Evolutionary conservation across 2,329 filamentous ascomycete genomes (phyloP), one percentile per base, ranked within the genome.

Genomic region (Apiospora hydei): DNA sequence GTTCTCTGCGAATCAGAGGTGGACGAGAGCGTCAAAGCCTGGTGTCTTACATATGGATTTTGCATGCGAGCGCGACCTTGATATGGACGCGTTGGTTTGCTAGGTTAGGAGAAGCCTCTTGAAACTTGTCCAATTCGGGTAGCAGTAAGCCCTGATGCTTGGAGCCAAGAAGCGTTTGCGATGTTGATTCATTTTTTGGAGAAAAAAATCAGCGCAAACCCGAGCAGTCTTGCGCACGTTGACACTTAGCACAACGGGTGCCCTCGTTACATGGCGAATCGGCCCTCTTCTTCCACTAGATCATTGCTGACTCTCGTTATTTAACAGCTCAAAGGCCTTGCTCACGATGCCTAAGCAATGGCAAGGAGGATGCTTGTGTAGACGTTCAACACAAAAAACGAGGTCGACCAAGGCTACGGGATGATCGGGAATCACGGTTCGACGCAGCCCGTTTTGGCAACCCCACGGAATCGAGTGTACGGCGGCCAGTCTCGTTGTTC

Each of bases 301-400:
- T 85, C 77, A 86, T 81, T 61, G 61, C 73, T 61, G 70, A 72
- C 41, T 72, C 67, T 75, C 78, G 4, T 68, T 34, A 11, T 41
- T 30, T 14, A 2, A 26, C 79, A 92, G 91, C 93, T 69, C 92
- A 94, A 81, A 88, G 94, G 71, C 94, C 94, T 41, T 96, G 94
- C 79, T 91, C 92, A 41, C 89, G 94, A 79, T 96, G 94, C 80
- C 84, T 93, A 46, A 90, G 90, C 77, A 94, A 94, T 78, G 92
- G 93, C 73, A 96, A 96, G 78, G 87, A 96, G 85, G 93, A 95
- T 72, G 88, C 91, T 10, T 96, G 94, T 79, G 86, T 94, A 77
- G 94, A 96, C 81, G 93, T 96, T 46, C 92, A 94, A 78, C 94
- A 96, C 82, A 96, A 96, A 82, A 96, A 96, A 81, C 86, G 94